Evolutionary conservation across 768 basidiomycete genomes (phyloP).

Genomic region (Chlorophyllum brunneum): DNA sequence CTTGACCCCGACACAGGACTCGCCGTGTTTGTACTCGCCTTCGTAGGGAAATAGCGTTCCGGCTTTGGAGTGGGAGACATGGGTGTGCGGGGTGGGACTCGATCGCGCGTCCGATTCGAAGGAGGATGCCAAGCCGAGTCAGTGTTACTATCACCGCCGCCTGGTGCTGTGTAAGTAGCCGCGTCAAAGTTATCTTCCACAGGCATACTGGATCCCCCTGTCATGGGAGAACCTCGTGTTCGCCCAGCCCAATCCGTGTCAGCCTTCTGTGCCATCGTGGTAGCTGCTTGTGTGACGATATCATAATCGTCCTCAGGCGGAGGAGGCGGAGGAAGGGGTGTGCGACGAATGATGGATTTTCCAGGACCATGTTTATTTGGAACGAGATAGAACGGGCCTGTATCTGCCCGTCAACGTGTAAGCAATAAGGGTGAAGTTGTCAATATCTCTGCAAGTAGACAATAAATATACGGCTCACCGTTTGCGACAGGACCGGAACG

Average conservation of each 20-base stretch:
- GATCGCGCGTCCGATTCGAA: conserved; percentile 9
- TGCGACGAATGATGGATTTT: conserved; percentile 33
- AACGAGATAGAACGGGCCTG: conserved; percentile 35
- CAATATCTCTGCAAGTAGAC: background rate
- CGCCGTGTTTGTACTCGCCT: conserved; percentile 14
- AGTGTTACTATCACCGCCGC: conserved; percentile 10
- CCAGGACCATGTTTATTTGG: conserved; percentile 33
- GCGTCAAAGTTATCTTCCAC: conserved; percentile 38
- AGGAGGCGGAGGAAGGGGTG: conserved; percentile 35
- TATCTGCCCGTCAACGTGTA: conserved; percentile 20
- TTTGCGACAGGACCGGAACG: conserved; percentile 11
- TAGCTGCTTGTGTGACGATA: conserved; percentile 25
- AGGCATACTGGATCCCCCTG: conserved; percentile 23
- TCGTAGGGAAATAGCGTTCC: conserved; percentile 10
- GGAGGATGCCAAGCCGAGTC: conserved; percentile 7
- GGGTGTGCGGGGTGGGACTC: conserved; percentile 3
- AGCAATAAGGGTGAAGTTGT: background rate
- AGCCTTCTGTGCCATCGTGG: conserved; percentile 24
- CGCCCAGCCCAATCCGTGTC: conserved; percentile 20
- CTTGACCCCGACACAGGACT: conserved; percentile 7
- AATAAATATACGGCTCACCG: conserved; percentile 12
- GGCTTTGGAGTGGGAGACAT: background rate
- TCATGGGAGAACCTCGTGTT: conserved; percentile 16
- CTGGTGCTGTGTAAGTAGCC: conserved; percentile 21
- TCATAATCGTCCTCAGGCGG: conserved; percentile 38